These are phyloP conservation scores for Colletotrichum sp. DNA, from an alignment of 2,329 filamentous ascomycete genomes.

Conservation along the genomic window DNA sequence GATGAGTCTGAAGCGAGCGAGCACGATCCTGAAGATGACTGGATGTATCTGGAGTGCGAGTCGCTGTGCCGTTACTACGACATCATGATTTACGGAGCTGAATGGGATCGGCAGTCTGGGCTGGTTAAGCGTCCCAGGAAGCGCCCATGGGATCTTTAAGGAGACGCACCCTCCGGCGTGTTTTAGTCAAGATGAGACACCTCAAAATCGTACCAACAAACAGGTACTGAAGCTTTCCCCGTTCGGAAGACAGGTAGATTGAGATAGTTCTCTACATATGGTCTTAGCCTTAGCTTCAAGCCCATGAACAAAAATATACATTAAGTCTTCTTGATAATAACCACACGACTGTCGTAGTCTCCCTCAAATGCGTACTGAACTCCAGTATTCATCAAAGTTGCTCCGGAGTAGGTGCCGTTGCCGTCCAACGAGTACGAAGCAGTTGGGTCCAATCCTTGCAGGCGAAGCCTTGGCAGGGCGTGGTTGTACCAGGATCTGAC, in stretches of 20 bases:
- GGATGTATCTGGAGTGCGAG: background rate
- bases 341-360: conserved; percentile 63
- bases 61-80: background rate
- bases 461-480: conserved; percentile 53
- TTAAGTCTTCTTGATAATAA: conserved; percentile 56
- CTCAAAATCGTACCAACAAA: fast-evolving
- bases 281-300: background rate
- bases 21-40: background rate
- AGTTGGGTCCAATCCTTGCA: conserved; percentile 61
- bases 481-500: conserved; percentile 57
- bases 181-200: background rate
- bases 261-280: fast-evolving
- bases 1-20: background rate
- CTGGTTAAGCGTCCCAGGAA: background rate
- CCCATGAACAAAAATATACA: background rate
- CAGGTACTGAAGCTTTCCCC: fast-evolving
- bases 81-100: background rate
- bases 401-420: conserved; percentile 57
- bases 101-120: background rate
- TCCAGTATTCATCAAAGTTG: conserved; percentile 67
- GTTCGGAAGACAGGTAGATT: fast-evolving
- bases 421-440: conserved; percentile 57
- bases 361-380: conserved; percentile 56
- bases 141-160: background rate
- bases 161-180: background rate